phyloP scores from a whole-genome alignment of 192 early-diverging fungal genomes.

The Chytriomyces sp. region DNA sequence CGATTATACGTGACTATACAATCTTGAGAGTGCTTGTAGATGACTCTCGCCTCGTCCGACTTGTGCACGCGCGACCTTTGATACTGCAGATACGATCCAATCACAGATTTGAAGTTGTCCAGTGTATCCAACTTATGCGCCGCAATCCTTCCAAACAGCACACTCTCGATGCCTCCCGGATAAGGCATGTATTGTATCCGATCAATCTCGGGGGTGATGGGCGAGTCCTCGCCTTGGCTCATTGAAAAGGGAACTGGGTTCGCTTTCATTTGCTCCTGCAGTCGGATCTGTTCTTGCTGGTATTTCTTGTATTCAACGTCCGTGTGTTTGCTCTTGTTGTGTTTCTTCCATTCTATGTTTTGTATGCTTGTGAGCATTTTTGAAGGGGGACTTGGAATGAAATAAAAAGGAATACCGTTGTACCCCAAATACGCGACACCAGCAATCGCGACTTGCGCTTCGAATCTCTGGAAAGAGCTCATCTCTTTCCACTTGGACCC shows the following conservation, averaged over 20 bases:
- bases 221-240: not conserved
- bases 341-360: conserved; percentile 19
- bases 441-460: no score
- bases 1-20: not conserved
- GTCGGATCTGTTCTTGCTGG: not conserved
- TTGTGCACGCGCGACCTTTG: not conserved
- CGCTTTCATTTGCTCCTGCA: not conserved
- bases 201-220: not conserved
- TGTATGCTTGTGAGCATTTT: not conserved
- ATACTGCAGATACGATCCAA: conserved; percentile 8
- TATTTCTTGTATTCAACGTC: not conserved
- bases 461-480: conserved; percentile 6
- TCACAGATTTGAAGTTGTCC: conserved; percentile 13
- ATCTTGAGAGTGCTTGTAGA: not conserved
- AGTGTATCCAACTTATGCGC: not conserved
- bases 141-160: not conserved
- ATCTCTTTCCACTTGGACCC: conserved; percentile 7
- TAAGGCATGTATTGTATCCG: not conserved
- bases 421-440: conserved; percentile 11
- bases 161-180: not conserved
- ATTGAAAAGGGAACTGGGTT: not conserved
- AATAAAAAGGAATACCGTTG: not conserved
- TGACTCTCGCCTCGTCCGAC: not conserved
- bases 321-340: not conserved
- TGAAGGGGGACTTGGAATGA: not conserved